Conservation (phyloP, 2,329 filamentous ascomycete genomes). For the Colletotrichum eremochloae region DNA sequence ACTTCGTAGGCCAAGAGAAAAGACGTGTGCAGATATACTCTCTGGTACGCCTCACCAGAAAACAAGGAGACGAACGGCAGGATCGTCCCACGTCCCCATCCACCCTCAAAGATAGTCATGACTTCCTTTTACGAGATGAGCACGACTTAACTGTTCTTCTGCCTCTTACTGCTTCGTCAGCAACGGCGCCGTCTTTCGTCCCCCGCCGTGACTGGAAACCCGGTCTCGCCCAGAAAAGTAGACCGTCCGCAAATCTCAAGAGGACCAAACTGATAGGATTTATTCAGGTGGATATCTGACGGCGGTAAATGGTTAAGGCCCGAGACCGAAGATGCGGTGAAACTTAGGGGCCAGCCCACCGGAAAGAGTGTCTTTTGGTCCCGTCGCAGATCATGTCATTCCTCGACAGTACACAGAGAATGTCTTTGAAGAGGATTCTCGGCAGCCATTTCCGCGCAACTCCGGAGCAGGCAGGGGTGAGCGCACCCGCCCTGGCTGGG, state of each 20-base stretch:
- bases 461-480: slow-evolving; percentile 10
- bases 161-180: not conserved
- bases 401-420: not conserved
- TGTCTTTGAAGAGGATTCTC: slow-evolving; percentile 5
- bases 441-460: not conserved
- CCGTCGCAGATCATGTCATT: slow-evolving; percentile 6
- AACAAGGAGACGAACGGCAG: not conserved
- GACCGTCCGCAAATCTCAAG: too few relatives aligned
- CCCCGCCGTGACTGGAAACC: not conserved
- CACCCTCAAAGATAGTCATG: not conserved
- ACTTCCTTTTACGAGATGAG: slow-evolving; percentile 7
- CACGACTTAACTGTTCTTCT: not conserved
- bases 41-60: not conserved
- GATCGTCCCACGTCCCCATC: not conserved
- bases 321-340: slow-evolving; percentile 29
- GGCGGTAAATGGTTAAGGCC: slow-evolving; percentile 21
- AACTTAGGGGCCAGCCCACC: not conserved
- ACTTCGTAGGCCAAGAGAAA: not conserved
- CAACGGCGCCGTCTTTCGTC: not conserved
- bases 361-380: slow-evolving; percentile 8
- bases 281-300: not conserved
- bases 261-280: too few relatives aligned
- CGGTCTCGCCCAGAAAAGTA: not conserved
- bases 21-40: not conserved
- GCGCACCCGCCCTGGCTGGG: slow-evolving; percentile 5